Evolutionary conservation across 2,329 filamentous ascomycete genomes (phyloP), one percentile per base, ranked within the genome.

Genomic region (Emericellopsis atlantica): DNA sequence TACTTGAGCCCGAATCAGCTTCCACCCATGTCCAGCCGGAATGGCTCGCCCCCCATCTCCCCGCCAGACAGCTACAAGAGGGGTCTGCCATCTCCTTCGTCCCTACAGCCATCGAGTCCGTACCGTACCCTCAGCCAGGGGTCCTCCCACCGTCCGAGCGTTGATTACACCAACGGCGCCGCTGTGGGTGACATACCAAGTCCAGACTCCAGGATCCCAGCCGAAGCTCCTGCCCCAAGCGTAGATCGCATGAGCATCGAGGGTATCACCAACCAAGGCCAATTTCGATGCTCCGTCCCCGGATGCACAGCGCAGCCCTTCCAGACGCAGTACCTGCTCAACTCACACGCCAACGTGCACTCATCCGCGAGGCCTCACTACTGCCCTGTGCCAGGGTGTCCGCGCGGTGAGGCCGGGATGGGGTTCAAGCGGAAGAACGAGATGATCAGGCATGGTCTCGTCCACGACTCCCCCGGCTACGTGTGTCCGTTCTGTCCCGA

Each of bases 401-500:
- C 76, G n/a, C 68, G 78, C 39, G 73, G 71, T 38, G 72, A 79
- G 53, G 71, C 73, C 2, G 79, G 79, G 4, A 79, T 77, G 48
- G 79, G 79, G 0, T 84, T 84, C 57, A 83, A 83, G 57, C 68
- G 79, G 43, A 83, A 82, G 56, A 83, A 83, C 49, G 79, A 83
- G 55, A 81, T 83, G 79, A 82, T 82, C 37, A 63, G 79, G 23
- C 79, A 83, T 54, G 89, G 90, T 1, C 72, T 96, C 4, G 92
- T 96, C 4, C 92, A 98, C 54, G 82, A 88, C 48, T 94, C 87
- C 7, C 92, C 92, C 1, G 90, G 90, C 45, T 98, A 96, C 54
- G 80, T 95, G 24, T 98, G 92, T 58, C 92, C 92, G 0, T 96
- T 95, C 56, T 98, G 92, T 58, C 84, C 87, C 1, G 88, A 95